Percentiles rank a stretch among this genome's conserved stretches.
phyloP scores from a whole-genome alignment of 768 basidiomycete species.

The Xerocomus brunneocitrinus region DNA sequence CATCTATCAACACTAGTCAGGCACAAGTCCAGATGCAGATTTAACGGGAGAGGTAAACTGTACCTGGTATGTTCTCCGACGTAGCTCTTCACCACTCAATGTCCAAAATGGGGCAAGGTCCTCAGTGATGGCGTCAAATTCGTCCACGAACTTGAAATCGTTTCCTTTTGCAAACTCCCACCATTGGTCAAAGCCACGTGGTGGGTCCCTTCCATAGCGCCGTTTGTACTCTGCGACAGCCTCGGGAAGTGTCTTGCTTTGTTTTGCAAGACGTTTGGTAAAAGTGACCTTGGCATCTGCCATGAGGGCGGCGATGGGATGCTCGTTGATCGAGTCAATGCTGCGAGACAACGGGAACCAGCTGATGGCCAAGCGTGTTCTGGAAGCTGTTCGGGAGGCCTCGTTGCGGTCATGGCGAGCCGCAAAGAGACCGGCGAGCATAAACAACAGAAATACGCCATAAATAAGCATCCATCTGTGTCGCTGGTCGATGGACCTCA shows the following conservation, averaged over 20 bases:
- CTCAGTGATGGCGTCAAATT: conserved; percentile 74
- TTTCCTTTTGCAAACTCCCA: conserved; percentile 73
- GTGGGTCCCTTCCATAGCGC: conserved; percentile 76
- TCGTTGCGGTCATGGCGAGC: conserved; percentile 27
- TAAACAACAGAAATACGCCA: conserved; percentile 43
- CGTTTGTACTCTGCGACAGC: conserved; percentile 81
- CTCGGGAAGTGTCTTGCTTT: conserved; percentile 73
- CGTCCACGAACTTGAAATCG: conserved; percentile 78
- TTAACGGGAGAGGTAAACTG: background rate
- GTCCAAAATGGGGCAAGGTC: conserved; percentile 87
- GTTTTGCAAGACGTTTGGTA: conserved; percentile 57
- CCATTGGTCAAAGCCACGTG: conserved; percentile 90
- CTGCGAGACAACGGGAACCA: conserved; percentile 19
- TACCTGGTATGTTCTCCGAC: conserved; percentile 59
- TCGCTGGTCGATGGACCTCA: conserved; percentile 14
- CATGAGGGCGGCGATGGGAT: conserved; percentile 87
- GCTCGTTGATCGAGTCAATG: conserved; percentile 29
- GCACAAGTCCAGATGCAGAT: background rate
- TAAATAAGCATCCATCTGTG: conserved; percentile 40
- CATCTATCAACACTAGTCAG: conserved; percentile 42
- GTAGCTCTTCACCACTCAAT: conserved; percentile 65
- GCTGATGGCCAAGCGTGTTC: conserved; percentile 15
- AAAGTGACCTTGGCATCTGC: conserved; percentile 76
- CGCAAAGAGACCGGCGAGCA: conserved; percentile 46
- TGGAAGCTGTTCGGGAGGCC: background rate